Evolutionary conservation across 148 eudicot genomes (phyloP).

Genomic region (Polygonum aviculare): DNA sequence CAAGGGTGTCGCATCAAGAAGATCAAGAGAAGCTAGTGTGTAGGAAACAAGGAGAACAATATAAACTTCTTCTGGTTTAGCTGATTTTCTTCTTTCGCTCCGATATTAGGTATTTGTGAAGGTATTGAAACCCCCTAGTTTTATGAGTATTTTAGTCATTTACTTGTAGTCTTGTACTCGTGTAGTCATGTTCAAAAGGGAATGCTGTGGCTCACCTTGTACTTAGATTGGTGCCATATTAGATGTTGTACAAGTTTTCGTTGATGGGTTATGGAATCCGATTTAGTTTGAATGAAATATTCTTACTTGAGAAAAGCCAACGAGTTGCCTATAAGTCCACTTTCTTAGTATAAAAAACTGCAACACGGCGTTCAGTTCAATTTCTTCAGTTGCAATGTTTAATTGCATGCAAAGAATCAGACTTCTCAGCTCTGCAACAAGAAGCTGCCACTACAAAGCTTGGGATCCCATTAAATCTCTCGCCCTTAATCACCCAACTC

Average conservation of each 20-base stretch:
- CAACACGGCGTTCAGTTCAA: not conserved
- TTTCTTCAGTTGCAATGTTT: constrained; percentile 4
- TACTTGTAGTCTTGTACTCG: not conserved
- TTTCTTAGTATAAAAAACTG: too few species aligned
- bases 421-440: constrained; percentile 6
- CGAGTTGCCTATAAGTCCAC: too few species aligned
- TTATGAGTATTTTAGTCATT: not conserved
- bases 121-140: not conserved
- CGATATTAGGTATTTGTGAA: not conserved
- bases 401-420: not conserved
- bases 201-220: not conserved
- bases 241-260: not conserved
- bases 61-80: not conserved
- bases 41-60: not conserved
- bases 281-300: not conserved
- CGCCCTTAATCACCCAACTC: constrained; percentile 20
- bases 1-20: constrained; percentile 5
- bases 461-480: constrained; percentile 17
- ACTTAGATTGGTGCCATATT: not conserved
- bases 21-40: not conserved
- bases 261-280: not conserved
- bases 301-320: not conserved
- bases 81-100: not conserved
- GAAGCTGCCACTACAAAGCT: not conserved
- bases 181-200: not conserved